A percentile compares a stretch with the other conserved stretches of the same genome.
Conservation (phyloP, 2,329 filamentous ascomycete species). For the Alternaria novae-zelandiae region DNA sequence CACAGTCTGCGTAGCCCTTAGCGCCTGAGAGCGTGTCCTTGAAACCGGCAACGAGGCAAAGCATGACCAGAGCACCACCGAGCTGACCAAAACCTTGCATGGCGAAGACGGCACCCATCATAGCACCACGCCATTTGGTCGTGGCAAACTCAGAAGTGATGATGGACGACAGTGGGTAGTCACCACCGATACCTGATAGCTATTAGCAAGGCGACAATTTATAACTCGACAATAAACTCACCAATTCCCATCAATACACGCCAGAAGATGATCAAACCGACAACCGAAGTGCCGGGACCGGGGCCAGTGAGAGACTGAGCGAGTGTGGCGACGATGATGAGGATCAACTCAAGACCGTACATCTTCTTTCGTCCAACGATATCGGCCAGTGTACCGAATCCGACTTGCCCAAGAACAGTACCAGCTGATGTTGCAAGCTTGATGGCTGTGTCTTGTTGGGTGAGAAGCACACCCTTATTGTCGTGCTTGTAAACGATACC, state of each 20-base stretch:
- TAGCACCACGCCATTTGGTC: conserved; percentile 50
- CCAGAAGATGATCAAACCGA: conserved; percentile 51
- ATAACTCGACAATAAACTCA: conserved; percentile 49
- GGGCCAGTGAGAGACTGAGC: conserved; percentile 45
- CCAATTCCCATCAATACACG: conserved; percentile 51
- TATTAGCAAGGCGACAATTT: conserved; percentile 1
- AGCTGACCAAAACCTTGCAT: conserved; percentile 55
- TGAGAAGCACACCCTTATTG: conserved; percentile 61
- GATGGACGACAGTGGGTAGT: conserved; percentile 82
- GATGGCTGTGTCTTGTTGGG: conserved; percentile 78
- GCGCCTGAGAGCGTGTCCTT: conserved; percentile 34
- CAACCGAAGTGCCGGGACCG: conserved; percentile 45
- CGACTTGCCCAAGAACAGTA: conserved; percentile 82
- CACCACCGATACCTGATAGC: conserved; percentile 62
- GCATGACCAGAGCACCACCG: conserved; percentile 45
- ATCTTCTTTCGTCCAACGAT: conserved; percentile 80
- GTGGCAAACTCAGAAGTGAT: conserved; percentile 69
- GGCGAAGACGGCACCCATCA: conserved; percentile 53
- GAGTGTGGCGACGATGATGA: conserved; percentile 50
- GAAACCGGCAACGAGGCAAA: conserved; percentile 40
- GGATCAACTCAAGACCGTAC: conserved; percentile 67
- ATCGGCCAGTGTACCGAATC: conserved; percentile 70
- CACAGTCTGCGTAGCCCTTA: conserved; percentile 32
- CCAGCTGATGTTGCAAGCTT: conserved; percentile 85
- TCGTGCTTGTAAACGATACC: conserved; percentile 75